These are phyloP conservation scores for Naganishia friedmannii DNA, from an alignment of 768 basidiomycete species.

Conservation along the genomic window DNA sequence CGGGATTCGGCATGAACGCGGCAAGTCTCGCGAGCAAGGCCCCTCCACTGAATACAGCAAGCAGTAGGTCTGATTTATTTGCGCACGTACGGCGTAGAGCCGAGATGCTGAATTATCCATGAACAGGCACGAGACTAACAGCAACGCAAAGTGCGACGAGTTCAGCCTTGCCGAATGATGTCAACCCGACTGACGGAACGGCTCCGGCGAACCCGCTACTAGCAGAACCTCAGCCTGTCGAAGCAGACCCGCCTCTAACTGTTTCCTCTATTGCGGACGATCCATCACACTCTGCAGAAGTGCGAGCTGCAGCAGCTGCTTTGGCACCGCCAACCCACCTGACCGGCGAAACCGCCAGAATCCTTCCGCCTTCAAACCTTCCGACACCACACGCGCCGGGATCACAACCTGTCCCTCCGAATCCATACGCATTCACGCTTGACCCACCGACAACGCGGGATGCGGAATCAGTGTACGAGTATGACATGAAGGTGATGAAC, in stretches of 20 bases:
- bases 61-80: background rate
- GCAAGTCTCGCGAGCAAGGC: constrained; percentile 21
- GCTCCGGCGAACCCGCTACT: constrained; percentile 7
- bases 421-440: constrained; percentile 65
- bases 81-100: too few relatives aligned
- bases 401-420: constrained; percentile 74
- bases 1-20: constrained; percentile 30
- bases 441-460: constrained; percentile 46
- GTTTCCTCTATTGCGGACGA: constrained; percentile 18
- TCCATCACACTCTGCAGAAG: constrained; percentile 7
- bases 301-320: background rate
- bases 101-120: background rate
- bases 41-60: background rate
- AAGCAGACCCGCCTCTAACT: constrained; percentile 1
- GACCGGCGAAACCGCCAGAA: constrained; percentile 30
- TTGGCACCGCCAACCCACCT: constrained; percentile 4
- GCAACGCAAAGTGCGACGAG: background rate
- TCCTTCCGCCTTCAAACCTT: constrained; percentile 43
- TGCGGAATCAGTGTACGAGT: constrained; percentile 65
- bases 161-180: constrained; percentile 2
- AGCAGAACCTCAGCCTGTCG: background rate
- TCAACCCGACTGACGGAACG: background rate
- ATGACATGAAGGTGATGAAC: constrained; percentile 62
- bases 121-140: background rate
- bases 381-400: constrained; percentile 51